Evolutionary conservation across 2,329 filamentous ascomycete species (phyloP), one percentile per base, ranked within the genome.

Genomic region (Alternaria ethzedia): DNA sequence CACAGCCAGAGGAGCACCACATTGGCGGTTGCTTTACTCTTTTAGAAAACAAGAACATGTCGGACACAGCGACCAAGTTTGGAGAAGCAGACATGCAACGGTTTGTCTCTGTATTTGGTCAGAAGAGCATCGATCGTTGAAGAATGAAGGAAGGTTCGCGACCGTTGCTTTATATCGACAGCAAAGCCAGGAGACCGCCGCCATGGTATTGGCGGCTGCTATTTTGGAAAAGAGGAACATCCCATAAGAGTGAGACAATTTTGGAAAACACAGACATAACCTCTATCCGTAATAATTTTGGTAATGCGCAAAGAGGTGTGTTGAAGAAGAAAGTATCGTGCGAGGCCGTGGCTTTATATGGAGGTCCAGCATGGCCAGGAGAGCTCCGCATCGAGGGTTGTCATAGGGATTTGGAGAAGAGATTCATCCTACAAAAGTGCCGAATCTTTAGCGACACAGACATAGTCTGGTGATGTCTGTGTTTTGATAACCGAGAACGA

Each of bases 121-220:
- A 36, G 0, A n/a, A 36, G 32, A 36, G 32, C 32, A 2, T 36
- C 0, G 0, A 2, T 15, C 0, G 13, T 36, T 36, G 32, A n/a
- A 36, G 32, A 5, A 36, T 36, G 13, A 36, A 36, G 32, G 4
- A 36, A n/a, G 32, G 7, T n/a, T 9, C 32, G 32, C 32, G 32
- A 36, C 32, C 5, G 7, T 36, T 1, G 13, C 15, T 36, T n/a
- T 36, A 36, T n/a, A n/a, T 36, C 32, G 4, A 36, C 32, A 36
- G 32, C 32, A 36, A 1, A 36, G 7, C 15, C 1, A 36, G 7
- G 32, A 36, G 4, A 36, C 3, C 32, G 32, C 32, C 32, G 32
- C 0, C 32, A 36, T 36, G 0, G 7, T 4, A 0, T 3, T 9
- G 2, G 7, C 0, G 7, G 0, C 2, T 1, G 13, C 0, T 0